These are phyloP conservation scores for Vigna nakashimae DNA, from an alignment of 306 rosid species.

Conservation along the genomic window DNA sequence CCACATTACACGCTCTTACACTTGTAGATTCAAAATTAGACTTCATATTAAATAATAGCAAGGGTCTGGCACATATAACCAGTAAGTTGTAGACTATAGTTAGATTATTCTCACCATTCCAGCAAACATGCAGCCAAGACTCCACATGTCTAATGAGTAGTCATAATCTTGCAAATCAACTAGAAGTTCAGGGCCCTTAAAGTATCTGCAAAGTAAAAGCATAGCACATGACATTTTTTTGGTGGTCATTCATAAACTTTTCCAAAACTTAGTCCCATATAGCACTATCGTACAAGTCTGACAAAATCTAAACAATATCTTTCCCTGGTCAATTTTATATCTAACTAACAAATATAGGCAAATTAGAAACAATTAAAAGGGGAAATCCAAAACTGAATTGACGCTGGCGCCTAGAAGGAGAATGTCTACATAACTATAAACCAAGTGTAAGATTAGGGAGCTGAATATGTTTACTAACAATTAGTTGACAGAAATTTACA, in stretches of 20 bases:
- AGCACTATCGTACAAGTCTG: constrained; percentile 20
- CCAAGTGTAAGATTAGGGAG: constrained; percentile 15
- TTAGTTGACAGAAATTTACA: constrained; percentile 23
- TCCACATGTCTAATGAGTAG: constrained; percentile 98
- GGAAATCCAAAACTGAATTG: constrained; percentile 1
- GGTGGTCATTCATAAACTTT: constrained; percentile 32
- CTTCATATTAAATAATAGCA: constrained; percentile 3
- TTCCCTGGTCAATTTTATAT: not conserved
- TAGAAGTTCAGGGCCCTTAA: constrained; percentile 90
- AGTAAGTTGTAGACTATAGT: constrained; percentile 34
- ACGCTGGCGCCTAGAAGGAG: constrained; percentile 15
- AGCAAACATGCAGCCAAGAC: constrained; percentile 99
- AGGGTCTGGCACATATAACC: constrained; percentile 21
- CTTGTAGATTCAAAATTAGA: not conserved
- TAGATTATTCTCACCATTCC: constrained; percentile 83
- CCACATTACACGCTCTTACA: constrained; percentile 28
- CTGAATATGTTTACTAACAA: constrained; percentile 33
- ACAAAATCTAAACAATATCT: constrained; percentile 10
- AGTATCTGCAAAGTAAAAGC: constrained; percentile 67
- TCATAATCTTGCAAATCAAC: constrained; percentile 92
- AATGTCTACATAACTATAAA: constrained; percentile 24
- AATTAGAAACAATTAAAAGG: constrained; percentile 13
- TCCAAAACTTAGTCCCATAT: constrained; percentile 27
- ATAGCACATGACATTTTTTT: constrained; percentile 21
- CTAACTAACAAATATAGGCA: constrained; percentile 26